Conservation (phyloP, 2,329 filamentous ascomycete species). For the Aureobasidium pullulans region DNA sequence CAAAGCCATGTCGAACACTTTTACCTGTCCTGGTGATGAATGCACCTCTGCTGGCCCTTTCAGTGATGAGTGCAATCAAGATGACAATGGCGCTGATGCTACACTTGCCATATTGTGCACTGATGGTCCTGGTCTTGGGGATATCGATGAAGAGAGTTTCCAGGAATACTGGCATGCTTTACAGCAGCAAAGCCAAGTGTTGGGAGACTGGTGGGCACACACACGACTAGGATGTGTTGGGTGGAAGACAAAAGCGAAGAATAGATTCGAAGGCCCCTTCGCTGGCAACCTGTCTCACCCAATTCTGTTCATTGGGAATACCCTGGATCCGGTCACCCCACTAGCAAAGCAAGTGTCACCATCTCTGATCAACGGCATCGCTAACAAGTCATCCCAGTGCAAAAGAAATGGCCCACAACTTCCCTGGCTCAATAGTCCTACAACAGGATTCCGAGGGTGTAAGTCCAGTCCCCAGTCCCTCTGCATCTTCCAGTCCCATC, state of each 20-base stretch:
- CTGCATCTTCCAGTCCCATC: too few species aligned
- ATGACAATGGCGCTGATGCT: constrained; percentile 15
- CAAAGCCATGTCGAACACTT: constrained; percentile 33
- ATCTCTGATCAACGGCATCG: neutral
- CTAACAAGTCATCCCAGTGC: constrained; percentile 27
- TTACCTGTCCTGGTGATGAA: constrained; percentile 18
- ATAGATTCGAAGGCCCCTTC: constrained; percentile 18
- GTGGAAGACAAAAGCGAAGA: constrained; percentile 18
- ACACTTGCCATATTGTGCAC: constrained; percentile 29
- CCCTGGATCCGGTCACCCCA: constrained; percentile 54
- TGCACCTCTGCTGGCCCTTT: constrained; percentile 25
- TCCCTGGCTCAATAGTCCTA: constrained; percentile 39
- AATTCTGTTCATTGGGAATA: constrained; percentile 51
- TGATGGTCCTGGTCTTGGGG: constrained; percentile 27
- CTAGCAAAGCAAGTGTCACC: constrained; percentile 23
- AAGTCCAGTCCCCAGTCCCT: too few species aligned
- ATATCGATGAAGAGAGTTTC: constrained; percentile 18
- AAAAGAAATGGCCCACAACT: constrained; percentile 34
- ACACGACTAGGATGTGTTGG: constrained; percentile 29
- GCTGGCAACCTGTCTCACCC: constrained; percentile 42
- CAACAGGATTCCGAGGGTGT: constrained; percentile 32
- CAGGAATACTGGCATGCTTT: constrained; percentile 21
- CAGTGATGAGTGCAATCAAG: constrained; percentile 16
- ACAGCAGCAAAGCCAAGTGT: constrained; percentile 24
- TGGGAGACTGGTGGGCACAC: constrained; percentile 32